Evolutionary conservation across 2,329 filamentous ascomycete genomes (phyloP).

Genomic region (Exophiala dermatitidis): DNA sequence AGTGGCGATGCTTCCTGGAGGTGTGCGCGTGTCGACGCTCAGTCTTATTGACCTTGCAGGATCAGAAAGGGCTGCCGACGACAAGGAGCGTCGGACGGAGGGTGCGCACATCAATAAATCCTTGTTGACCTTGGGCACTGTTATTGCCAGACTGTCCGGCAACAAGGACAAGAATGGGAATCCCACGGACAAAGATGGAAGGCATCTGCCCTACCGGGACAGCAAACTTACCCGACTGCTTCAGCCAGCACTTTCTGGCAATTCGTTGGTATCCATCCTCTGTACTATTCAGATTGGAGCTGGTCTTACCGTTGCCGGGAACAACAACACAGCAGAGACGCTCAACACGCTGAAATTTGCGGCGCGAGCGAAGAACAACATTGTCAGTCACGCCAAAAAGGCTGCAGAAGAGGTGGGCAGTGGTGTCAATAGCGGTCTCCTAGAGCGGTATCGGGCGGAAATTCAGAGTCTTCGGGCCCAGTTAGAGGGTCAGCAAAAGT

Average conservation of each 20-base stretch:
- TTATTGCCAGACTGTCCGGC: conserved; percentile 87
- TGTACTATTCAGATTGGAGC: conserved; percentile 92
- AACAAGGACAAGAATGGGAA: conserved; percentile 75
- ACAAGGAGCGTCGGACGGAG: conserved; percentile 86
- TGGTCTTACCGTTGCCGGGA: conserved; percentile 62
- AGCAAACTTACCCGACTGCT: conserved; percentile 92
- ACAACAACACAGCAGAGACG: conserved; percentile 76
- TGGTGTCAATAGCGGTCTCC: conserved; percentile 55
- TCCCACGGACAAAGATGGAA: conserved; percentile 69
- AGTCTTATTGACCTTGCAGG: conserved; percentile 95
- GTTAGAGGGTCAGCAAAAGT: conserved; percentile 73
- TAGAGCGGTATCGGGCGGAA: conserved; percentile 91
- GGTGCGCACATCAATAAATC: conserved; percentile 99
- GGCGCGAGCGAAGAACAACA: conserved; percentile 92
- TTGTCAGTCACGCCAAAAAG: conserved; percentile 92
- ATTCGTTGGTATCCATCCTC: conserved; percentile 91
- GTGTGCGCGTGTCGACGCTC: conserved; percentile 88
- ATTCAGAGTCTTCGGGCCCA: conserved; percentile 75
- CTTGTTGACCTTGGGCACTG: conserved; percentile 85
- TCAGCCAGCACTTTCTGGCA: conserved; percentile 85
- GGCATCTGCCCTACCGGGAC: conserved; percentile 92
- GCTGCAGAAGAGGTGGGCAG: conserved; percentile 79
- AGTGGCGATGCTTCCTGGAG: conserved; percentile 67
- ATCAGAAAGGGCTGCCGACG: conserved; percentile 90
- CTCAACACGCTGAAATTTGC: conserved; percentile 96